Percentiles rank a stretch among this genome's conserved stretches.
These are phyloP conservation scores for Talaromyces wortmannii DNA, from an alignment of 495 filamentous ascomycete species.

Conservation along the genomic window DNA sequence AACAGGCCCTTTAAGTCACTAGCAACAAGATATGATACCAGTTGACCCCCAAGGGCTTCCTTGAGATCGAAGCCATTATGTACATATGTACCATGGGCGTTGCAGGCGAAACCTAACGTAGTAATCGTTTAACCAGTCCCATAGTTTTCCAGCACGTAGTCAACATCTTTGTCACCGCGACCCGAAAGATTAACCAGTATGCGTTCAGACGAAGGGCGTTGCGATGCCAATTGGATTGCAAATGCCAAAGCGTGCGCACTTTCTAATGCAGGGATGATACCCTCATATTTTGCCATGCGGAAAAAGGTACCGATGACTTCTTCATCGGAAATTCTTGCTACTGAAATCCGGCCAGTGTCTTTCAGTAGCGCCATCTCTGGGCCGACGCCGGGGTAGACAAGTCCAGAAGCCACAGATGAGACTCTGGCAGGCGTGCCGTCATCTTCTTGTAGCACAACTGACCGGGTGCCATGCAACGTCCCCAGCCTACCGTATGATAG, in stretches of 20 bases:
- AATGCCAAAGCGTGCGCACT: constrained; percentile 63
- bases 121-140: not conserved
- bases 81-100: no score
- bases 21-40: no score
- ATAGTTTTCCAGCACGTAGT: constrained; percentile 11
- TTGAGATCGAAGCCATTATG: no score
- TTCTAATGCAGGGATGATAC: constrained; percentile 83
- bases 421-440: constrained; percentile 78
- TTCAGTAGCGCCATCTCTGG: constrained; percentile 78
- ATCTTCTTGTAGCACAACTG: constrained; percentile 73
- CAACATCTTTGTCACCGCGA: constrained; percentile 22
- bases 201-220: constrained; percentile 17
- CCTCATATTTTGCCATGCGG: constrained; percentile 66
- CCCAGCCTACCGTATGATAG: constrained; percentile 72
- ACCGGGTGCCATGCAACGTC: constrained; percentile 76
- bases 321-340: constrained; percentile 74
- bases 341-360: constrained; percentile 65
- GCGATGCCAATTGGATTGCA: constrained; percentile 1
- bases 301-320: constrained; percentile 73
- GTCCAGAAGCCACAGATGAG: constrained; percentile 76
- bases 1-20: no score
- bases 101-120: not conserved
- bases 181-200: constrained; percentile 25
- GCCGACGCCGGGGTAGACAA: constrained; percentile 84
- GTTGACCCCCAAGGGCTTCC: no score